A percentile compares a stretch with the other conserved stretches of the same genome.
Conservation (phyloP, 176 grass and related monocot genomes). For the Ensete glaucum region DNA sequence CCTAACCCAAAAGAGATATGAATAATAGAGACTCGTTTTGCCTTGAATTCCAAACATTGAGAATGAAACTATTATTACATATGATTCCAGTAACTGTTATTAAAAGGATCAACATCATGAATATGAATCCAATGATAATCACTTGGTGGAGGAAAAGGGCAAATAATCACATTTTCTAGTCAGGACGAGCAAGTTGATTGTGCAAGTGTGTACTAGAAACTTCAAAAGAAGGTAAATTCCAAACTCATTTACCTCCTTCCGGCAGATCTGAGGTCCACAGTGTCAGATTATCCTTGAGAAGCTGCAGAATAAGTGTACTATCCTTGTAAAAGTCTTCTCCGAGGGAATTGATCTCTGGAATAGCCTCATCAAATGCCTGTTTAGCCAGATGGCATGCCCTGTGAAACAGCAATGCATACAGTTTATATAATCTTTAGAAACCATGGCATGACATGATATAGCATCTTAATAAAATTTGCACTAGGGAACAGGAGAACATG, state of each 20-base stretch:
- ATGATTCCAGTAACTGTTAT: too few relatives aligned
- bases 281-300: slow-evolving; percentile 61
- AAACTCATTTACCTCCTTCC: slow-evolving; percentile 15
- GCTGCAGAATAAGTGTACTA: slow-evolving; percentile 53
- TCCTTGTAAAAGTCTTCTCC: slow-evolving; percentile 43
- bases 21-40: too few relatives aligned
- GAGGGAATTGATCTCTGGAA: slow-evolving; percentile 41
- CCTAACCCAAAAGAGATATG: too few relatives aligned
- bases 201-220: too few relatives aligned
- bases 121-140: too few relatives aligned
- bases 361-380: slow-evolving; percentile 76
- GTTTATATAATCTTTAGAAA: too few relatives aligned
- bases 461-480: background rate
- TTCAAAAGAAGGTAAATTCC: background rate
- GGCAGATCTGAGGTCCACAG: slow-evolving; percentile 45
- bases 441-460: too few relatives aligned
- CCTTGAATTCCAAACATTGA: too few relatives aligned
- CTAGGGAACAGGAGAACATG: background rate
- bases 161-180: background rate
- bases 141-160: too few relatives aligned
- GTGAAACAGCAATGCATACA: slow-evolving; percentile 3
- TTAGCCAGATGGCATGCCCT: slow-evolving; percentile 70
- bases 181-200: background rate
- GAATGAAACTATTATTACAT: too few relatives aligned
- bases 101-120: too few relatives aligned